Evolutionary conservation across 2,329 filamentous ascomycete genomes (phyloP).

Genomic region (Fusarium ramigenum): DNA sequence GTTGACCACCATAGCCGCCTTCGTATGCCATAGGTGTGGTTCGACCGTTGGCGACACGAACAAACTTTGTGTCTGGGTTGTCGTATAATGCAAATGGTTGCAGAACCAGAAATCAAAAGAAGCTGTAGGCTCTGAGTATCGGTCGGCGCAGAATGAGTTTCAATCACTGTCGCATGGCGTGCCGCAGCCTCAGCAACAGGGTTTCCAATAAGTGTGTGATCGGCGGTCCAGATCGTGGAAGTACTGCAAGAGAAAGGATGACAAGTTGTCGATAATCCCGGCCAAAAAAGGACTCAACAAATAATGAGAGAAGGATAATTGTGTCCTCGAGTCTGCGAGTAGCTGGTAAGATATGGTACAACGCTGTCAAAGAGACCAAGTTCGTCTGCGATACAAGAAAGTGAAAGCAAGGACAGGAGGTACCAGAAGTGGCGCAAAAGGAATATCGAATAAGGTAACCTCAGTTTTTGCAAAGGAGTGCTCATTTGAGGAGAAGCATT

Average conservation of each 20-base stretch:
- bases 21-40: conserved; percentile 60
- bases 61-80: neutral
- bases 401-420: neutral
- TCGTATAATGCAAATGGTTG: neutral
- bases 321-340: conserved; percentile 3
- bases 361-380: neutral
- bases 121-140: neutral
- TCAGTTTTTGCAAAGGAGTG: neutral
- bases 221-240: conserved; percentile 31
- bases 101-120: neutral
- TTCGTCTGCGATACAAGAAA: conserved; percentile 2
- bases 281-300: neutral
- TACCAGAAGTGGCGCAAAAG: conserved; percentile 2
- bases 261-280: conserved; percentile 16
- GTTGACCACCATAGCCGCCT: conserved; percentile 53
- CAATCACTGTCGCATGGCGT: conserved; percentile 43
- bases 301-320: neutral
- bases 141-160: conserved; percentile 30
- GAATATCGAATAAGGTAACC: neutral
- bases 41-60: conserved; percentile 1
- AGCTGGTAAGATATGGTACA: conserved; percentile 1
- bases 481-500: conserved; percentile 1
- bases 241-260: conserved; percentile 21
- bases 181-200: conserved; percentile 31
- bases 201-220: conserved; percentile 37